Base-by-base conservation (phyloP, 192 early-diverging fungal species). In the Allomyces macrogynus region DNA sequence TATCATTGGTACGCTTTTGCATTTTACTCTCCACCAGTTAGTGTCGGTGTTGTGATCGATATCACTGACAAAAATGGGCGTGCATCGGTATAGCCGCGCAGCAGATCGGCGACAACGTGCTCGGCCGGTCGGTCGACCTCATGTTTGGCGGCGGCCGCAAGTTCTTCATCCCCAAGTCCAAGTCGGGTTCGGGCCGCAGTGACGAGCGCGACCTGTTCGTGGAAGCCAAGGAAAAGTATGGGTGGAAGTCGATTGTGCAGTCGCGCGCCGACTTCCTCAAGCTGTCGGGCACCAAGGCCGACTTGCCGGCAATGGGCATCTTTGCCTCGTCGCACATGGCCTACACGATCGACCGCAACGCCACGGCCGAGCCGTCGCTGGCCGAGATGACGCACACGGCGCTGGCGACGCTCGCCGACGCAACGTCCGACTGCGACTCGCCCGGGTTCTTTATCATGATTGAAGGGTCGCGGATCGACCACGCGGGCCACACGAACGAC, bases 401-500 rank as follows among this genome's bases (percentile, higher is more conserved):
- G 4, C 63, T 80, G 10, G 23, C 60, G 22, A 65, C 78, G 16
- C 63, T 80, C 42, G 64, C 70, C 54, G 27, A 42, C 18, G 64
- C 72, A 2, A 62, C 62, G 1, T 24, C 60, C 43, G 23, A 67
- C 62, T 57, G 49, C 16, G 14, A 66, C 4, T 67, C 65, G 4
- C 66, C 23, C 25, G 81, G 79, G 0, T 83, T 83, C 67, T 80
- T 83, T 23, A 7, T 83, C 4, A 80, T 83, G 81, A 74, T 84
- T 63, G 81, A 84, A 70, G 80, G 81, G 3, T 77, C 78, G 60
- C 73, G 81, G 4, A 84, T 84, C 60, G 81, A 81, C 62, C 76
- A 77, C 75, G 80, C 80, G 1, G 79, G 70, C 1, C 81, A 83
- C 54, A 64, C 68, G 24, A 84, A 84, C 65, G 82, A 84, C 62